Base-by-base conservation (phyloP, 306 rosid species). In the Corylus avellana region DNA sequence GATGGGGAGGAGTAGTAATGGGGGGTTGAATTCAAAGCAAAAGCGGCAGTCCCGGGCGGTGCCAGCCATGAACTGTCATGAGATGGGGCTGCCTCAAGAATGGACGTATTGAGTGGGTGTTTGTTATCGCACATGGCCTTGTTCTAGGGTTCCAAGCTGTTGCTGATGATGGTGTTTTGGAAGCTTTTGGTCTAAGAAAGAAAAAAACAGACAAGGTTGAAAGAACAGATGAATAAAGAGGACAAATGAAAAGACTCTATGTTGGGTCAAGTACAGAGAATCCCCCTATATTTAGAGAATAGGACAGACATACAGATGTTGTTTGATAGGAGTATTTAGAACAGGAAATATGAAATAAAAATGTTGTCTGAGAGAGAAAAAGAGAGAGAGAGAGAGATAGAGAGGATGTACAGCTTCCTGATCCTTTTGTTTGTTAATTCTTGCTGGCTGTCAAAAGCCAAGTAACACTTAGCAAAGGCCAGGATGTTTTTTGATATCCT, bases 81-180 rank as follows among this genome's bases (percentile, higher is more conserved):
- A 89, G 69, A 82, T 78, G 75, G 79, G 82, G 47, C 88, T 95
- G 68, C 98, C 98, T 59, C 90, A 83, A 56, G 98, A 95, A 51
- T 95, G 98, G 98, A 91, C 97, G 0, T 95, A 94, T 77, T 94
- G 80, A 90, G n/a, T 2, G 44, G 4, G 12, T 32, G 35, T 32
- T 32, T 32, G 35, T 35, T 64, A 22, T 16, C 48, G 27, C 74
- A 62, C 47, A 25, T 22, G 56, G 9, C 16, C 16, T 20, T 29
- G 55, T 17, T 56, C 70, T 1, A 75, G 76, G 44, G 47, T 66
- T 37, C 49, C 10, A 6, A 8, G 2, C 61, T 2, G 44, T 50
- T 14, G 70, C 29, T 35, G 47, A 35, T 66, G 16, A 66, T 16
- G 71, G 44, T 20, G 48, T 77, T 77, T 66, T 77, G 85, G 82